Conservation (phyloP, 306 rosid species). For the Coriaria nepalensis region DNA sequence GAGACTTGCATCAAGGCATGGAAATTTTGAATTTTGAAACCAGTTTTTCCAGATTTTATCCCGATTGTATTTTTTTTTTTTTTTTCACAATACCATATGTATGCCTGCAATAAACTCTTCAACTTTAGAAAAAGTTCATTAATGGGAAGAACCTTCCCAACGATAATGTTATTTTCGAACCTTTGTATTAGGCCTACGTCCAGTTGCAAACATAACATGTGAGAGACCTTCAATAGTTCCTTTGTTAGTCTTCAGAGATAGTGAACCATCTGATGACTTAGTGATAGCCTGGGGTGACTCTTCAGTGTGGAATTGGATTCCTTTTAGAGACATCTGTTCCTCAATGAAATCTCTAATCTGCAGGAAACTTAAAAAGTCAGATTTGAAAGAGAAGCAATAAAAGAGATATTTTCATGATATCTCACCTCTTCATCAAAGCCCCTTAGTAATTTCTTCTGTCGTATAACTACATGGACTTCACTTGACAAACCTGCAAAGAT, state of each 20-base stretch:
- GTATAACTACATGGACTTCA: constrained; percentile 72
- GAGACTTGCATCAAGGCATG: too few species aligned
- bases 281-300: constrained; percentile 68
- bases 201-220: constrained; percentile 93
- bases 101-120: too few species aligned
- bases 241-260: constrained; percentile 80
- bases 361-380: constrained; percentile 14
- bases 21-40: too few species aligned
- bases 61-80: too few species aligned
- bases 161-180: constrained; percentile 18
- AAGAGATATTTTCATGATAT: too few species aligned
- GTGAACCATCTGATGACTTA: constrained; percentile 66
- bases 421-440: constrained; percentile 97
- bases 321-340: constrained; percentile 84
- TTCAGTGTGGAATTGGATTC: constrained; percentile 73
- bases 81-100: too few species aligned
- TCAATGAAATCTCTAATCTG: constrained; percentile 76
- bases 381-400: constrained; percentile 1
- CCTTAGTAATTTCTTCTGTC: constrained; percentile 79
- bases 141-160: background rate
- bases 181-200: constrained; percentile 87
- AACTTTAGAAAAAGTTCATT: background rate
- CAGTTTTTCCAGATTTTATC: too few species aligned
- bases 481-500: constrained; percentile 72
- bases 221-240: constrained; percentile 81